Conservation (phyloP, 768 basidiomycete species). For the Lactarius akahatsu region DNA sequence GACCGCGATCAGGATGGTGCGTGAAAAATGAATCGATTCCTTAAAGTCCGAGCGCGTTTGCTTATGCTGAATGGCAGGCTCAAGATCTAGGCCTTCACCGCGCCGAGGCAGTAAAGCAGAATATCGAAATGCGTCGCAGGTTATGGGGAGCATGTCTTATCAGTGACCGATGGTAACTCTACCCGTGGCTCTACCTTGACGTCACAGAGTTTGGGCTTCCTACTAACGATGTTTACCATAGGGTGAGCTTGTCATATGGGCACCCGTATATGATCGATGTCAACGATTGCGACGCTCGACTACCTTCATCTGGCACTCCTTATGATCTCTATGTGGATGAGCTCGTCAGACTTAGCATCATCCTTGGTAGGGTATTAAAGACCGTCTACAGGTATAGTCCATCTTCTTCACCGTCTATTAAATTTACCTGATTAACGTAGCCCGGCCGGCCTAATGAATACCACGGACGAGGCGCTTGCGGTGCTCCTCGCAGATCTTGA, state of each 20-base stretch:
- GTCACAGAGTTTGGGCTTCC: conserved; percentile 12
- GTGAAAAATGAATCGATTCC: conserved; percentile 33
- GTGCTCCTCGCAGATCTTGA: conserved; percentile 63
- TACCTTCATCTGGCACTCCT: conserved; percentile 85
- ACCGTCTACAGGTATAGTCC: conserved; percentile 76
- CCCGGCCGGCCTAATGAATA: conserved; percentile 82
- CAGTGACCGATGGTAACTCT: conserved; percentile 84
- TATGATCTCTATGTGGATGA: conserved; percentile 84
- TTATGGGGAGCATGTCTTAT: conserved; percentile 96
- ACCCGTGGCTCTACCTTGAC: conserved; percentile 12
- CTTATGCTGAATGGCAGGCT: conserved; percentile 51
- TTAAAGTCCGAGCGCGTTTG: conserved; percentile 13
- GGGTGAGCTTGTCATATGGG: conserved; percentile 87
- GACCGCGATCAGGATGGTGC: conserved; percentile 89
- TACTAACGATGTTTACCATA: conserved; percentile 35
- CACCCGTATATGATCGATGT: conserved; percentile 97
- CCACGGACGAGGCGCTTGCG: conserved; percentile 77
- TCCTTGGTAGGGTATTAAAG: conserved; percentile 90
- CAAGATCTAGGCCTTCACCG: conserved; percentile 96
- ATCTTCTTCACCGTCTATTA: neutral
- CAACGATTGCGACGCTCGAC: conserved; percentile 91
- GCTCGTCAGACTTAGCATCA: conserved; percentile 85
- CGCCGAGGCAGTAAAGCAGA: conserved; percentile 80
- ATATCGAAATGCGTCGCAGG: conserved; percentile 82
- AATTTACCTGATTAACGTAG: conserved; percentile 38